Evolutionary conservation across 2,329 filamentous ascomycete genomes (phyloP), one percentile per base, ranked within the genome.

Genomic region (Emmonsia crescens): DNA sequence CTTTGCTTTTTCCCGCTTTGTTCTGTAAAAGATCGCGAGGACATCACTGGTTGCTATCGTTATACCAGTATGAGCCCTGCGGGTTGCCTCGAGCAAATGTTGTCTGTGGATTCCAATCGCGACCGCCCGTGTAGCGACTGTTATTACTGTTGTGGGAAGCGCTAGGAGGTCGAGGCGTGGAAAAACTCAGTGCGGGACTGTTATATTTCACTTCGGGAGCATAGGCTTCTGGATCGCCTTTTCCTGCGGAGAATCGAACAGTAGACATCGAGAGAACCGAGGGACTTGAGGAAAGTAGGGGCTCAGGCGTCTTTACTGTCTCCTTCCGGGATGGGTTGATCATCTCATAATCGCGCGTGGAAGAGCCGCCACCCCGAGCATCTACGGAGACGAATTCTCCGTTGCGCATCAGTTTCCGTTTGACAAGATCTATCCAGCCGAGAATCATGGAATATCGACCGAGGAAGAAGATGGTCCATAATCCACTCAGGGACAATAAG

Each of bases 311-410:
- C 62, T 74, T 77, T 48, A 66, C 61, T 0, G 62, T 60, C 1
- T 64, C 63, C 24, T 65, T 44, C 10, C 60, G 66, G n/a, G 60
- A 55, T 14, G 62, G 60, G 21, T 66, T 73, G 54, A 92, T 85
- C 88, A 92, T 91, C 80, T 92, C 89, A 79, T 92, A 92, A 74
- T 86, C 84, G 77, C 85, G 83, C 72, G 79, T 80, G 68, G 86
- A 84, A 73, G 83, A n/a, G n/a, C n/a, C 81, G 66, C 85, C 85
- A 63, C 81, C 80, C 68, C 83, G 83, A 55, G 91, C 91, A 71
- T 96, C 93, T 54, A 89, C 86, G 46, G 90, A 95, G 65, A 96
- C 89, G 69, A 96, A 97, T 73, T 97, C 93, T 68, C 88, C 84
- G 63, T 77, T 75, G 42, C 71, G 73, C 27, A 76, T 74, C 63